phyloP scores from a whole-genome alignment of 2,329 filamentous ascomycete species.

The Arachnomyces sp. region DNA sequence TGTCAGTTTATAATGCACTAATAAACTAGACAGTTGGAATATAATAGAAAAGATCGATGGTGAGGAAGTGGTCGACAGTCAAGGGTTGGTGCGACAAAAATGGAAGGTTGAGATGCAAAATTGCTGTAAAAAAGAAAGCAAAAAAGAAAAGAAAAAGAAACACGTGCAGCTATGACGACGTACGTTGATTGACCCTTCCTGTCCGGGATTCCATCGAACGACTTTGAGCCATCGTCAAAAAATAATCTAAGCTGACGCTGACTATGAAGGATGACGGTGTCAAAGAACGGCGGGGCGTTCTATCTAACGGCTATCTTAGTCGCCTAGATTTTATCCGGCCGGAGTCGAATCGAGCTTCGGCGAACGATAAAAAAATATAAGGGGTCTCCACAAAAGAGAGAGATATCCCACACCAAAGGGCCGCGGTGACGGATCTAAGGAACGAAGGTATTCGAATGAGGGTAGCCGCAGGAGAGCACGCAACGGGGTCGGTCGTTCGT shows the following conservation, averaged over 20 bases:
- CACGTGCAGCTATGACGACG: slow-evolving; percentile 25
- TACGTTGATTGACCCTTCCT: slow-evolving; percentile 43
- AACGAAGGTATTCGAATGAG: slow-evolving; percentile 5
- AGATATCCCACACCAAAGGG: slow-evolving; percentile 3
- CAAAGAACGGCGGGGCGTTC: not conserved
- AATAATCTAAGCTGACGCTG: not conserved
- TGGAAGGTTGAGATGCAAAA: slow-evolving; percentile 3
- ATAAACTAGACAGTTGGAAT: not conserved
- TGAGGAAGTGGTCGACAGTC: not conserved
- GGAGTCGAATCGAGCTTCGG: no score
- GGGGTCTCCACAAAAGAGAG: no score
- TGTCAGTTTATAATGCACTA: no score
- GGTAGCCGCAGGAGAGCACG: slow-evolving; percentile 4
- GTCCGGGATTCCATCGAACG: slow-evolving; percentile 41
- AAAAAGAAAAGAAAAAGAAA: slow-evolving; percentile 9
- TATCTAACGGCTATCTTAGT: no score
- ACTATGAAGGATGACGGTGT: slow-evolving; percentile 6
- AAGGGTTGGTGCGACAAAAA: slow-evolving; percentile 1
- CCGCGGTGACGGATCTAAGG: slow-evolving; percentile 9
- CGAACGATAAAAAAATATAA: slow-evolving; percentile 8
- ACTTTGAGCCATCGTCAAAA: slow-evolving; percentile 31
- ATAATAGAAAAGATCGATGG: no score
- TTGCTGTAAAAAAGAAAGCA: slow-evolving; percentile 7
- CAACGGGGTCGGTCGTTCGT: slow-evolving; percentile 1
- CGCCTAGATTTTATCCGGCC: no score